These are phyloP conservation scores for Gautieria morchelliformis DNA, from an alignment of 768 basidiomycete species.

Conservation along the genomic window DNA sequence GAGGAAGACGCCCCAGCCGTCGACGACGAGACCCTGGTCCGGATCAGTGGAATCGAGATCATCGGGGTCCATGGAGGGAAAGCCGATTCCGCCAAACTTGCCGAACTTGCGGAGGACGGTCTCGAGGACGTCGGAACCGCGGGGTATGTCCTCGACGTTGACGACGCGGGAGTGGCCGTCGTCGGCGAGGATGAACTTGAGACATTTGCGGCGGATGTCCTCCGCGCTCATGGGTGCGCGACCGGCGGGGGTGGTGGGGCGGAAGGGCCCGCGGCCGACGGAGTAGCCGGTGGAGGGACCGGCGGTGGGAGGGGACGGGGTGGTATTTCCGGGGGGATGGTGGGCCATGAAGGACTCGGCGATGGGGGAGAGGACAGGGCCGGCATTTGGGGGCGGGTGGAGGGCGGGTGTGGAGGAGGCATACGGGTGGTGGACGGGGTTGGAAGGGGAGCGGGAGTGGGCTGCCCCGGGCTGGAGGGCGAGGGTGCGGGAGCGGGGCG, in stretches of 20 bases:
- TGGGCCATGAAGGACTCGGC: neutral
- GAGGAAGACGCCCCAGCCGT: conserved; percentile 83
- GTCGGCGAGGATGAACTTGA: conserved; percentile 83
- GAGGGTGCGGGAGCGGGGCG: conserved; percentile 31
- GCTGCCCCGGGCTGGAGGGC: conserved; percentile 23
- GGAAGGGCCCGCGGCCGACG: conserved; percentile 54
- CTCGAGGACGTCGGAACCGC: conserved; percentile 80
- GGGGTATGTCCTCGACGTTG: conserved; percentile 69
- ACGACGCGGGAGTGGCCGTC: conserved; percentile 67
- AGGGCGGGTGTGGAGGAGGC: conserved; percentile 24
- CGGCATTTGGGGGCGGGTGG: conserved; percentile 27
- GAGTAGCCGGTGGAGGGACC: conserved; percentile 32
- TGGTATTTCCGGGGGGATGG: neutral
- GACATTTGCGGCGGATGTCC: conserved; percentile 71
- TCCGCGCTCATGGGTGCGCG: conserved; percentile 48
- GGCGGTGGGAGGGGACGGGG: neutral
- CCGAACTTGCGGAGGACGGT: conserved; percentile 86
- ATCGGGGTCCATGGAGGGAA: neutral
- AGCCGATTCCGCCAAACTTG: conserved; percentile 36
- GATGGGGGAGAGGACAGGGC: conserved; percentile 13
- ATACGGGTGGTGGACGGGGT: conserved; percentile 30
- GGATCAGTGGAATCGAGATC: conserved; percentile 49
- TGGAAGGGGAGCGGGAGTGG: conserved; percentile 45
- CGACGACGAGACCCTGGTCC: conserved; percentile 68
- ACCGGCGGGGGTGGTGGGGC: conserved; percentile 33